Evolutionary conservation across 2,329 filamentous ascomycete genomes (phyloP).

Genomic region (Grosmannia huntii): DNA sequence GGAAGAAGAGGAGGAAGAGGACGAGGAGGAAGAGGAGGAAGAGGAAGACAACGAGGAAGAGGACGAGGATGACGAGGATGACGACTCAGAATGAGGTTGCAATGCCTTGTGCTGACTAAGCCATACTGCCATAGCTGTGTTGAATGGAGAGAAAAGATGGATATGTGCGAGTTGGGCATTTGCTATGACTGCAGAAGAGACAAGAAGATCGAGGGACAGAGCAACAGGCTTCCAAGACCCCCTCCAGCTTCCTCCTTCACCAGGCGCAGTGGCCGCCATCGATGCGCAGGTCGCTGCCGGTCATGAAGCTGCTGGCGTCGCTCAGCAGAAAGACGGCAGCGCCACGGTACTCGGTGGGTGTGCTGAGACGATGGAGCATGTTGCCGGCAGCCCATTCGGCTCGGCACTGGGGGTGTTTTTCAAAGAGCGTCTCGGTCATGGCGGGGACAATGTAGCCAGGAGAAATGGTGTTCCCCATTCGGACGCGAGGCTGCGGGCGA

Average conservation of each 20-base stretch:
- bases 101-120: no score
- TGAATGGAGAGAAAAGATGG: no score
- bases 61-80: no score
- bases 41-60: constrained; percentile 10
- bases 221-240: no score
- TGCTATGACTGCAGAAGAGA: no score
- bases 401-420: constrained; percentile 55
- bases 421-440: constrained; percentile 74
- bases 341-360: constrained; percentile 57
- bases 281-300: constrained; percentile 53
- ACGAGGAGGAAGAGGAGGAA: constrained; percentile 9
- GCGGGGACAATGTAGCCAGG: constrained; percentile 70
- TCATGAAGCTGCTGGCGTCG: constrained; percentile 59
- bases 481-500: constrained; percentile 54
- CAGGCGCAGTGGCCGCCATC: constrained; percentile 57
- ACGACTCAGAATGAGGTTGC: background rate
- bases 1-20: constrained; percentile 10
- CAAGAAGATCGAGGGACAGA: no score
- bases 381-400: constrained; percentile 69
- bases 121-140: no score
- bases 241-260: constrained; percentile 23
- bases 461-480: constrained; percentile 78
- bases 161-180: no score
- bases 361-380: constrained; percentile 62
- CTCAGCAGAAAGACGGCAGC: constrained; percentile 56